Evolutionary conservation across 2,329 filamentous ascomycete genomes (phyloP).

Genomic region (Dryadomyces quercivorus): DNA sequence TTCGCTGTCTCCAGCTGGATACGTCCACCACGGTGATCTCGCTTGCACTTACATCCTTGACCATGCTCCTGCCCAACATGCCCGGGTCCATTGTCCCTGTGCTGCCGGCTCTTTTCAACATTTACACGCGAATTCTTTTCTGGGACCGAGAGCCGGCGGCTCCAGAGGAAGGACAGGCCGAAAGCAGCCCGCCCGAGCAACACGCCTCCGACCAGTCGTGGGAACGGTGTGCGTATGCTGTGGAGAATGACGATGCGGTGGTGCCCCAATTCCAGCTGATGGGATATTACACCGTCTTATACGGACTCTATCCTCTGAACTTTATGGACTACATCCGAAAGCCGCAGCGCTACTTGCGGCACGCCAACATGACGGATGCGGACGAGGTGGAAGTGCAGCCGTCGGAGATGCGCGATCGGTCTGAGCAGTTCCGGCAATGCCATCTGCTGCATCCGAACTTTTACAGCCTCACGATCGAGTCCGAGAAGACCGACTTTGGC

Average conservation of each 20-base stretch:
- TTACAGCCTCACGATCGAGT: constrained; percentile 65
- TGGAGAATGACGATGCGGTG: constrained; percentile 48
- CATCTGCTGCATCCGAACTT: constrained; percentile 79
- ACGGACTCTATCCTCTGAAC: constrained; percentile 74
- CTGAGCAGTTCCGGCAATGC: constrained; percentile 59
- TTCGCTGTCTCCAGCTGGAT: constrained; percentile 65
- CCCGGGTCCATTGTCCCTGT: constrained; percentile 57
- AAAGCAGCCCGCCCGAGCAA: constrained; percentile 15
- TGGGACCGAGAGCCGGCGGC: constrained; percentile 51
- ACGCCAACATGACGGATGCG: constrained; percentile 55
- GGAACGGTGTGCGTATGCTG: constrained; percentile 50
- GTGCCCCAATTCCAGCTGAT: constrained; percentile 48
- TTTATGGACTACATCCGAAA: constrained; percentile 81
- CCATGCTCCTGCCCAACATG: constrained; percentile 76
- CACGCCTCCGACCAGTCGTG: constrained; percentile 27
- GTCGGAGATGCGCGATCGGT: constrained; percentile 62
- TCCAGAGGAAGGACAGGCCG: constrained; percentile 24
- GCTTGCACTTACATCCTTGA: constrained; percentile 58
- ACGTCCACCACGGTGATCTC: constrained; percentile 69
- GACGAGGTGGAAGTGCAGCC: constrained; percentile 71
- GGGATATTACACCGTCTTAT: constrained; percentile 70
- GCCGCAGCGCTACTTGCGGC: constrained; percentile 64
- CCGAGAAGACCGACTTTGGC: constrained; percentile 63
- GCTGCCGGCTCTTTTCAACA: constrained; percentile 64
- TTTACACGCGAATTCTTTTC: constrained; percentile 68